phyloP scores from a whole-genome alignment of 164 flowering plant genomes.

The Hamamelis virginiana region DNA sequence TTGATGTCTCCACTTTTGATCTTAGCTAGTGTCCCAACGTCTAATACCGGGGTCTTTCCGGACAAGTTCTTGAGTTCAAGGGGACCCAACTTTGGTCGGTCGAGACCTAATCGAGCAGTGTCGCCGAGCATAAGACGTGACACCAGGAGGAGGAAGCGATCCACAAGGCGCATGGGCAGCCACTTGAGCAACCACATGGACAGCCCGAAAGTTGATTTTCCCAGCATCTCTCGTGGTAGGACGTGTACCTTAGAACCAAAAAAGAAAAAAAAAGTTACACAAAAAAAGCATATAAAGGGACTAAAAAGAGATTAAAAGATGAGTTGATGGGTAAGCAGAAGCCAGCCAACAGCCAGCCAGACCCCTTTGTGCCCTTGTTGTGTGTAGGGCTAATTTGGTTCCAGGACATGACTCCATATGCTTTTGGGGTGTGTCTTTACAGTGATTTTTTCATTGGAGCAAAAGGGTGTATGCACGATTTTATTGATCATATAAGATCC shows the following conservation, averaged over 20 bases:
- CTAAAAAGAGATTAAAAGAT: slow-evolving; percentile 3
- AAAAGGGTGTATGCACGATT: slow-evolving; percentile 9
- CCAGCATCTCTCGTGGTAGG: slow-evolving; percentile 53
- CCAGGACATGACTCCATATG: slow-evolving; percentile 18
- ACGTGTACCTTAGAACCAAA: slow-evolving; percentile 41
- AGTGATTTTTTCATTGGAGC: background rate
- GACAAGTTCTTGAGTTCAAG: slow-evolving; percentile 40
- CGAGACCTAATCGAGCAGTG: slow-evolving; percentile 38
- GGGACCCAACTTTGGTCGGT: slow-evolving; percentile 46
- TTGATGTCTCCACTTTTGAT: slow-evolving; percentile 50
- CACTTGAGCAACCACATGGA: slow-evolving; percentile 59
- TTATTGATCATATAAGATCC: slow-evolving; percentile 23
- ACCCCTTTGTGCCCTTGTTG: background rate
- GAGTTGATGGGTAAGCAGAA: slow-evolving; percentile 11
- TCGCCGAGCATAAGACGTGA: slow-evolving; percentile 43
- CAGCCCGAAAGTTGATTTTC: slow-evolving; percentile 51
- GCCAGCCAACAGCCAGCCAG: too few species aligned
- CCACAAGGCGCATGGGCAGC: slow-evolving; percentile 48
- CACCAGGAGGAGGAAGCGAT: slow-evolving; percentile 32
- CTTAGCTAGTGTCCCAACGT: slow-evolving; percentile 47
- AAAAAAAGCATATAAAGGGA: background rate
- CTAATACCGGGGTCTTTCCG: slow-evolving; percentile 59
- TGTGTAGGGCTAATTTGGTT: slow-evolving; percentile 12
- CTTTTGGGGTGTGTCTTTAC: background rate
- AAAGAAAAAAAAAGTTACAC: background rate